Percentiles rank a stretch among this genome's conserved stretches.
Evolutionary conservation across 2,329 filamentous ascomycete genomes (phyloP).

Genomic region (Aspergillus pseudoviridinutans): DNA sequence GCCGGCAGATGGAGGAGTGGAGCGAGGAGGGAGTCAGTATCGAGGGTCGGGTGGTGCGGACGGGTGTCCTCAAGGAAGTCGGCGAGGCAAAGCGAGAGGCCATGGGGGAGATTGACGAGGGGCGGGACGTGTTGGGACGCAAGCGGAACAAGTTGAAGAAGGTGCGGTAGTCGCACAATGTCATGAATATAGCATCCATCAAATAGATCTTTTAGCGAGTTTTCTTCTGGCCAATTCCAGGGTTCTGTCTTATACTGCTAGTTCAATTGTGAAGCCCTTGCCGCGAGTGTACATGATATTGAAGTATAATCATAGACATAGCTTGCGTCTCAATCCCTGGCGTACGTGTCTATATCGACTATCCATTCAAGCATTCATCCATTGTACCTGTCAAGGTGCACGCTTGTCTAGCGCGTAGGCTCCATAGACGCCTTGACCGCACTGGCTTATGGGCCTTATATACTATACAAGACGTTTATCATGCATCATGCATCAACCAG

Average conservation of each 20-base stretch:
- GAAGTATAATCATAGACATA: background rate
- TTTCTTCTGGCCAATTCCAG: background rate
- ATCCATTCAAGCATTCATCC: background rate
- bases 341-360: background rate
- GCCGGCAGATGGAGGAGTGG: slow-evolving; percentile 75
- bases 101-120: slow-evolving; percentile 84
- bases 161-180: slow-evolving; percentile 24
- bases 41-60: slow-evolving; percentile 81
- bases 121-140: slow-evolving; percentile 87
- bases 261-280: background rate
- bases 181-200: background rate
- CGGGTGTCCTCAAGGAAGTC: slow-evolving; percentile 75
- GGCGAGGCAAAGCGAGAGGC: slow-evolving; percentile 96
- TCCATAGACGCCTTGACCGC: background rate
- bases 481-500: background rate
- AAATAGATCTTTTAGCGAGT: background rate
- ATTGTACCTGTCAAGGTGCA: background rate
- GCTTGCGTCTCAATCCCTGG: background rate
- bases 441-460: background rate
- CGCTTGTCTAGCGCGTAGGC: too few relatives aligned
- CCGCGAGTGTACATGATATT: background rate
- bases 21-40: slow-evolving; percentile 87
- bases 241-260: background rate
- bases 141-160: slow-evolving; percentile 49
- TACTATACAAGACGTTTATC: background rate